Conservation (phyloP, 2,329 filamentous ascomycete genomes). For the Ophiosphaerella herpotricha region DNA sequence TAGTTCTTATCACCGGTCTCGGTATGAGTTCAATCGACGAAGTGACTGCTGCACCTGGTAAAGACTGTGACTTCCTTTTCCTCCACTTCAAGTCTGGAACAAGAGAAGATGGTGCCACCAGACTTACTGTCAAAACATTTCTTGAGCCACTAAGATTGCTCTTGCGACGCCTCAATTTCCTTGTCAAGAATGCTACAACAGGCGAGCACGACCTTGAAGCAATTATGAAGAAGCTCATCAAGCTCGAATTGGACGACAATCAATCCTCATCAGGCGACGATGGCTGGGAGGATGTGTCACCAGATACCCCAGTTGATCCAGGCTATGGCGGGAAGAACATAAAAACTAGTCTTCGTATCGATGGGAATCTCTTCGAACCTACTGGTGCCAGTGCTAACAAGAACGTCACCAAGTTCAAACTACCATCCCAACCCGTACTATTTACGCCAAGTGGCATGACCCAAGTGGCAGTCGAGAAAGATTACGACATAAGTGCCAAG, state of each 20-base stretch:
- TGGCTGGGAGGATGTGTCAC: constrained; percentile 86
- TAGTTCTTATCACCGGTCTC: constrained; percentile 82
- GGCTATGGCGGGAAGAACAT: constrained; percentile 55
- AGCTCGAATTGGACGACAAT: constrained; percentile 67
- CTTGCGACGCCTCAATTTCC: constrained; percentile 79
- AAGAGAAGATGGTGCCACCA: constrained; percentile 66
- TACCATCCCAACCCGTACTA: constrained; percentile 78
- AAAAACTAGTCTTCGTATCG: constrained; percentile 63
- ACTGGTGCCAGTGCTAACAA: constrained; percentile 47
- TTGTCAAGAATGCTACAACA: constrained; percentile 79
- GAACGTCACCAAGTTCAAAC: constrained; percentile 72
- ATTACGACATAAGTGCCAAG: constrained; percentile 91
- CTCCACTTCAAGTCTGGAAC: constrained; percentile 73
- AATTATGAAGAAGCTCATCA: constrained; percentile 72
- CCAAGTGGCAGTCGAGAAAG: constrained; percentile 73
- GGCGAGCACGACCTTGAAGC: constrained; percentile 73
- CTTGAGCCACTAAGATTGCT: constrained; percentile 83
- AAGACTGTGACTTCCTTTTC: constrained; percentile 91
- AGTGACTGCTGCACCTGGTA: constrained; percentile 85
- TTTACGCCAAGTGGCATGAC: constrained; percentile 86
- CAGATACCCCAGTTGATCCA: constrained; percentile 63
- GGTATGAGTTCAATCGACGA: constrained; percentile 79
- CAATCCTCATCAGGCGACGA: constrained; percentile 73
- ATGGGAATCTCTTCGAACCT: constrained; percentile 62
- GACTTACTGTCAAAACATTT: constrained; percentile 90